Conservation (phyloP, 1,284 basidiomycete species). For the Ustilago bromivora region DNA sequence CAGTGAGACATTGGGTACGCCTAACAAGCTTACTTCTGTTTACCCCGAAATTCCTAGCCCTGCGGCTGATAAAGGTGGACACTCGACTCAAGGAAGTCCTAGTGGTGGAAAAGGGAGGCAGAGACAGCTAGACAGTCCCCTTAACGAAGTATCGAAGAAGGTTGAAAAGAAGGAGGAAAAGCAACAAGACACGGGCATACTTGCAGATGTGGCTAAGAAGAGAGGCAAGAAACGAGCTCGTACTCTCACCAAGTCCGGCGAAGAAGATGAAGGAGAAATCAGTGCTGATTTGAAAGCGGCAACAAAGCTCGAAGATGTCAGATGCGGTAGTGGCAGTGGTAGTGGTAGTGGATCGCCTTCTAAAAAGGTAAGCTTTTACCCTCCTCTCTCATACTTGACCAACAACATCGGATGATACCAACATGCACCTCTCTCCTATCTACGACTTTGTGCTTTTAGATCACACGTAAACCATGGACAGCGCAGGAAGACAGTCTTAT, state of each 20-base stretch:
- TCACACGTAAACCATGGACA: neutral
- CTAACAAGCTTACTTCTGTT: neutral
- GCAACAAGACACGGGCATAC: neutral
- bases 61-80: neutral
- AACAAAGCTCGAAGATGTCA: neutral
- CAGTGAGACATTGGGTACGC: neutral
- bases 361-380: neutral
- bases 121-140: no score
- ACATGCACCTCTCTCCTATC: no score
- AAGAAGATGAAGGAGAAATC: neutral
- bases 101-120: no score
- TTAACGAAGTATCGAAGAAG: neutral
- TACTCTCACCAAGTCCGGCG: neutral
- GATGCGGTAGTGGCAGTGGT: neutral
- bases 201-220: neutral
- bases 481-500: neutral
- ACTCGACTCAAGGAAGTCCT: neutral
- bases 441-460: neutral
- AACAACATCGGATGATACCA: neutral
- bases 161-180: neutral
- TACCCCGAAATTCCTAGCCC: neutral
- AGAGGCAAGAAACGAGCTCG: conserved; percentile 1
- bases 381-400: neutral
- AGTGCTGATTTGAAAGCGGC: neutral
- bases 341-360: neutral